phyloP scores from a whole-genome alignment of 768 basidiomycete species.

The Bullera alba region DNA sequence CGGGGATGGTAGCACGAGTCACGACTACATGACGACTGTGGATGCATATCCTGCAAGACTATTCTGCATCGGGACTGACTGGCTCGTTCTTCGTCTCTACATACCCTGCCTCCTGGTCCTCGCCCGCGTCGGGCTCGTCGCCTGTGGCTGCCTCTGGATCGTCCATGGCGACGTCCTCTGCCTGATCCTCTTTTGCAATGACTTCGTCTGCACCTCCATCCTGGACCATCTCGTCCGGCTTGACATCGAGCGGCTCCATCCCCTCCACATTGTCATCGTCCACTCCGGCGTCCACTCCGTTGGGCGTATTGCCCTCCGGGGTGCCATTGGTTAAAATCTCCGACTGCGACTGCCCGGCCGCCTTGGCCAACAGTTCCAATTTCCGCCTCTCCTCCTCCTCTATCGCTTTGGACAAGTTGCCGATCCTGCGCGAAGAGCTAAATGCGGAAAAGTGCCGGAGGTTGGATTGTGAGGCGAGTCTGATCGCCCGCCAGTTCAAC shows the following conservation, averaged over 20 bases:
- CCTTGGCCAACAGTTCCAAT: neutral
- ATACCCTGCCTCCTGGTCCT: too few species aligned
- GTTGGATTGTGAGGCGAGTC: neutral
- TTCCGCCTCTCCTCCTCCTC: neutral
- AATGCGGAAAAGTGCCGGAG: neutral
- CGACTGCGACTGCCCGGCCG: too few species aligned
- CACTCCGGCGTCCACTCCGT: neutral
- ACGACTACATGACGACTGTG: too few species aligned
- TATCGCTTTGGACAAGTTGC: neutral
- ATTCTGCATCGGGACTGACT: too few species aligned
- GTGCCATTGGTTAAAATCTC: too few species aligned
- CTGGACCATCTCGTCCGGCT: too few species aligned
- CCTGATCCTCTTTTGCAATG: neutral
- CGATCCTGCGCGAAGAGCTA: neutral
- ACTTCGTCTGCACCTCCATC: neutral
- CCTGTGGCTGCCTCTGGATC: neutral
- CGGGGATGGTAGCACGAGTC: conserved; percentile 2
- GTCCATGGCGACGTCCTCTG: neutral
- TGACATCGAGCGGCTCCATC: neutral
- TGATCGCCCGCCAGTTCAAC: neutral
- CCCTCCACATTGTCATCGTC: neutral
- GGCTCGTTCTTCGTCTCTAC: too few species aligned
- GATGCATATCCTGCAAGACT: too few species aligned
- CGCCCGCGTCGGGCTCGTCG: neutral
- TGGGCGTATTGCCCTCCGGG: neutral